phyloP scores from a whole-genome alignment of 306 rosid genomes.

The Hippophae tibetana region DNA sequence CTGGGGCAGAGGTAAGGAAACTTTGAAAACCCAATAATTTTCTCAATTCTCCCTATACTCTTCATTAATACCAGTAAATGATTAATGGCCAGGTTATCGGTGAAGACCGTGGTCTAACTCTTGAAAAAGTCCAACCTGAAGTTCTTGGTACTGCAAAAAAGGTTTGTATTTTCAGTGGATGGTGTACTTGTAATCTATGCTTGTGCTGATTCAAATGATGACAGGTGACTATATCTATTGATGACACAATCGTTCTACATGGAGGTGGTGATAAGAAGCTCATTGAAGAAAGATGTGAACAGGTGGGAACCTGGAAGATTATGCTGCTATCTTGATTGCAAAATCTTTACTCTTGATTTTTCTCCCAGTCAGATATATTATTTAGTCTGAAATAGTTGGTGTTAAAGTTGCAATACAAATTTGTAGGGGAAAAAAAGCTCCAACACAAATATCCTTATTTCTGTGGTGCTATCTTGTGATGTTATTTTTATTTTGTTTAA shows the following conservation, averaged over 20 bases:
- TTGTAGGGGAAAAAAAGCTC: neutral
- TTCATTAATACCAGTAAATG: neutral
- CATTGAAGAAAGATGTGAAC: constrained; percentile 83
- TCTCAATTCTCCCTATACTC: neutral
- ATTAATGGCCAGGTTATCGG: constrained; percentile 50
- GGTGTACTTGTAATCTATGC: constrained; percentile 6
- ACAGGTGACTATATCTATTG: constrained; percentile 76
- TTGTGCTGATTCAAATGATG: constrained; percentile 16
- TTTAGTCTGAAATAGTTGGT: neutral
- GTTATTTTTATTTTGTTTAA: constrained; percentile 7
- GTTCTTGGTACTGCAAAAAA: constrained; percentile 86
- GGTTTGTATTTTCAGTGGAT: constrained; percentile 28
- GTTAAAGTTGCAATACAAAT: neutral
- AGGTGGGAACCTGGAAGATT: constrained; percentile 32
- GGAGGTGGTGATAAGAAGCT: constrained; percentile 96
- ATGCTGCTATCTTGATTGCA: neutral
- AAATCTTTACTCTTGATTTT: neutral
- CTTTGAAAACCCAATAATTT: neutral
- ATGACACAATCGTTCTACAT: constrained; percentile 72
- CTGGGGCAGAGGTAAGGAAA: constrained; percentile 84
- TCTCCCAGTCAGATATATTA: neutral
- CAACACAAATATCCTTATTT: neutral
- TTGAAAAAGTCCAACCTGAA: constrained; percentile 66
- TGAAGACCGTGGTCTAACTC: constrained; percentile 71
- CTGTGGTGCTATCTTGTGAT: neutral